phyloP scores from a whole-genome alignment of 179 eudicot genomes.

The Silene noctiflora region DNA sequence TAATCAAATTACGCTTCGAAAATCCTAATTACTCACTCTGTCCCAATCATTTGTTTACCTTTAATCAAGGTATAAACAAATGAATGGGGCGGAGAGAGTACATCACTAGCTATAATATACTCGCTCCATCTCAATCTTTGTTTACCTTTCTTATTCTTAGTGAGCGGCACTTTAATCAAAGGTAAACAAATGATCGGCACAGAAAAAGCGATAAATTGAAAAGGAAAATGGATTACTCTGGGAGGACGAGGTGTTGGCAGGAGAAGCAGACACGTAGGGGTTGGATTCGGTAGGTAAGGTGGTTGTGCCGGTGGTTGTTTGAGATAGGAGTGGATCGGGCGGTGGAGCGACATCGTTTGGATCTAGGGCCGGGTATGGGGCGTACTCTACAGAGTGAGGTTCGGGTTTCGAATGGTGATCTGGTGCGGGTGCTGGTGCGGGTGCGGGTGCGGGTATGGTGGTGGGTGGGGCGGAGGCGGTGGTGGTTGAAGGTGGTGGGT shows the following conservation, averaged over 20 bases:
- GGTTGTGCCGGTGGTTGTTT: conserved; percentile 36
- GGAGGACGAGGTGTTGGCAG: conserved; percentile 45
- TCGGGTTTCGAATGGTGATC: conserved; percentile 11
- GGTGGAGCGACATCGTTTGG: conserved; percentile 61
- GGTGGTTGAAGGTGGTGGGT: conserved; percentile 17
- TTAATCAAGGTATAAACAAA: too few species aligned
- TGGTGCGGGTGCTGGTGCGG: conserved; percentile 5
- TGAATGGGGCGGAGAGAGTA: too few species aligned
- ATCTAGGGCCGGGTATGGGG: conserved; percentile 66
- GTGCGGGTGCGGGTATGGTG: neutral
- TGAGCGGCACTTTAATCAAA: too few species aligned
- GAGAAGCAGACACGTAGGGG: conserved; percentile 70
- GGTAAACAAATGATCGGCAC: too few species aligned
- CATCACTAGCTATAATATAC: too few species aligned
- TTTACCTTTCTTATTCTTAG: too few species aligned
- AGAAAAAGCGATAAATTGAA: neutral
- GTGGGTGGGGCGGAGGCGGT: too few species aligned
- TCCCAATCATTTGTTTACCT: too few species aligned
- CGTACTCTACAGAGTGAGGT: conserved; percentile 47
- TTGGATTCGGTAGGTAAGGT: conserved; percentile 70
- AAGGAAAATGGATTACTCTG: conserved; percentile 41
- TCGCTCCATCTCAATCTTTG: too few species aligned
- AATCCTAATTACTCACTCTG: too few species aligned
- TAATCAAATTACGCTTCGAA: neutral
- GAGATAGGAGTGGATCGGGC: conserved; percentile 34